Base-by-base conservation (phyloP, 2,329 filamentous ascomycete species). In the Fusarium goolgardi region DNA sequence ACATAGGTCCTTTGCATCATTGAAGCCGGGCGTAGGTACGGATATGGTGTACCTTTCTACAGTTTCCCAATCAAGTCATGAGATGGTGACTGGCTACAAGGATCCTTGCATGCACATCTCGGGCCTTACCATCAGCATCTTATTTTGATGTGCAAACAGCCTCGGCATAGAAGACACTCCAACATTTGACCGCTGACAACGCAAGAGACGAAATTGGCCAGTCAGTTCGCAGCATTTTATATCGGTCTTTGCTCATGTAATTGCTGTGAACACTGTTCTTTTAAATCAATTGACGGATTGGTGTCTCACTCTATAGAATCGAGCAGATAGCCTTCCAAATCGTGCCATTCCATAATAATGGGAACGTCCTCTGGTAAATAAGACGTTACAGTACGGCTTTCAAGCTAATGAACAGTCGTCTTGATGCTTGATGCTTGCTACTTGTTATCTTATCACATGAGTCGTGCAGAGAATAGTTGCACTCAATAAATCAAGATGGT, bases 91-190 rank as follows among this genome's bases (percentile, higher is more conserved):
- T 45, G 23, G 37, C 21, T 45, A 25, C 25, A 46, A 35, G 45
- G 46, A 47, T 55, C 61, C 61, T 35, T 59, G 53, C n/a, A 65
- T 40, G 12, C 27, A 27, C 55, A 23, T 45, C 47, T 52, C 35
- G 21, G 46, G 25, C 46, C 35, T 43, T 54, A n/a, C 18, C 41
- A 63, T 69, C 44, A 65, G 53, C 59, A 68, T 68, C 59, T 71
- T 65, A 68, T 41, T 55, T 64, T 18, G 23, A 35, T 37, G 41
- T n/a, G 25, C 32, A 31, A 23, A 32, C 21, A 59, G n/a, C 47
- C 47, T 51, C 34, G 47, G 34, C 47, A 40, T 34, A 29, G 15
- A 29, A 37, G 32, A 27, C 46, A 27, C 29, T 25, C 15, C 13
- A 20, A 40, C 32, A 16, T 20, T 25, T 18, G 23, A 16, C 32